Percentiles rank a stretch among this genome's conserved stretches.
phyloP scores from a whole-genome alignment of 2,329 filamentous ascomycete species.

The Claviceps sp. region DNA sequence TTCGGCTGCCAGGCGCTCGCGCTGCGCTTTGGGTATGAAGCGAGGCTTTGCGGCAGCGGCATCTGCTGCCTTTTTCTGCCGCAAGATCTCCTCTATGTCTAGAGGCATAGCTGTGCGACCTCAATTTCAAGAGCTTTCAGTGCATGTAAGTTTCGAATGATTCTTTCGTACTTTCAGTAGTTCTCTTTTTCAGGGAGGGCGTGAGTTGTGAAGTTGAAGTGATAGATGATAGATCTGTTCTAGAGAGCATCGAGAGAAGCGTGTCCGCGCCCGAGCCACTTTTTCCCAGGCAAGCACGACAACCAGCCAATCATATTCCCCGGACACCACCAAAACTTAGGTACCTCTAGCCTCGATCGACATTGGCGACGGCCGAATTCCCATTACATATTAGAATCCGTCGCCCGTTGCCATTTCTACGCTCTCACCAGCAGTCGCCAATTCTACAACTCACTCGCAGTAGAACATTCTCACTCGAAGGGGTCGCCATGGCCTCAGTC shows the following conservation, averaged over 20 bases:
- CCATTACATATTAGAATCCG: neutral
- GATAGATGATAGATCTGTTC: neutral
- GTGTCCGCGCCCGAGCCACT: neutral
- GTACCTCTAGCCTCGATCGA: slow-evolving; percentile 7
- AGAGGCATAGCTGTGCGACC: slow-evolving; percentile 29
- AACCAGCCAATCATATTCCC: slow-evolving; percentile 4
- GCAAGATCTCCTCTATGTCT: slow-evolving; percentile 74
- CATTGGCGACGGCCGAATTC: neutral
- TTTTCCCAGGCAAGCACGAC: neutral
- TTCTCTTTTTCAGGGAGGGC: neutral
- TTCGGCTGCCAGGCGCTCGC: slow-evolving; percentile 67
- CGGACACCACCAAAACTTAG: neutral
- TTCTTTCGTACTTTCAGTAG: neutral
- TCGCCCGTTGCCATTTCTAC: neutral
- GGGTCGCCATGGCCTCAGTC: slow-evolving; percentile 20
- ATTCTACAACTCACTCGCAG: neutral
- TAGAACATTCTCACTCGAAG: neutral
- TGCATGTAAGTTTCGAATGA: neutral
- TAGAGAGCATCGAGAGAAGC: neutral
- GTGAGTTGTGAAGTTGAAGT: neutral
- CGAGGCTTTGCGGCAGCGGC: slow-evolving; percentile 77
- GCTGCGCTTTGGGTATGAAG: slow-evolving; percentile 71
- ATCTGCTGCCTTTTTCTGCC: slow-evolving; percentile 76
- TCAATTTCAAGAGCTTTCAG: too few relatives aligned
- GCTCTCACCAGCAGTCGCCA: neutral